Conservation (phyloP, 2,329 filamentous ascomycete species). For the Neurospora crassa region DNA sequence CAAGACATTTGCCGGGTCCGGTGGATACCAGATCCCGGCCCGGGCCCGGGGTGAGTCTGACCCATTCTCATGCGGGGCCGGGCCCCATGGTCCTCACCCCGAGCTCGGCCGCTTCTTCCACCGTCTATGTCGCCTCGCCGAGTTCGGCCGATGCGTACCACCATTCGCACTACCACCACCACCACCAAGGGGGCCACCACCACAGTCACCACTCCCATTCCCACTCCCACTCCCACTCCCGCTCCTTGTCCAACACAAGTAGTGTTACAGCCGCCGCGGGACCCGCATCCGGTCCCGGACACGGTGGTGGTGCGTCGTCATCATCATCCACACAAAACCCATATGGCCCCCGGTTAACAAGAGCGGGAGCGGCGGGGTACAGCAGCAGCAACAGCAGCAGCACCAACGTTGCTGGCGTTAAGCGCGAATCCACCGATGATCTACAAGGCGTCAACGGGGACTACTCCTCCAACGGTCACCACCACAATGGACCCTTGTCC, state of each 20-base stretch:
- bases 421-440: not conserved
- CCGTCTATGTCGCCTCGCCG: conserved; percentile 11
- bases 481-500: not conserved
- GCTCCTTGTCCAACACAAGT: not conserved
- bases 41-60: not conserved
- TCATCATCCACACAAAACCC: not conserved
- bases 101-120: conserved; percentile 8
- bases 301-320: not conserved
- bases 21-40: not conserved
- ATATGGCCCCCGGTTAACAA: not conserved
- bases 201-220: not conserved
- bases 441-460: not conserved
- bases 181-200: not conserved
- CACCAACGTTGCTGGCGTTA: not conserved
- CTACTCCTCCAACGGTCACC: not conserved
- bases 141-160: not conserved
- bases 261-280: not conserved
- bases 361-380: not conserved
- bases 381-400: not conserved
- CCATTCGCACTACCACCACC: not conserved
- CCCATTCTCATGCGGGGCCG: not conserved
- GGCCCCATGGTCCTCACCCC: conserved; percentile 5
- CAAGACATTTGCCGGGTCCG: not conserved
- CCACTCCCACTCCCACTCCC: not conserved
- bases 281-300: not conserved